phyloP scores from a whole-genome alignment of 2,329 filamentous ascomycete species.

The Ophiosphaerella korrae region DNA sequence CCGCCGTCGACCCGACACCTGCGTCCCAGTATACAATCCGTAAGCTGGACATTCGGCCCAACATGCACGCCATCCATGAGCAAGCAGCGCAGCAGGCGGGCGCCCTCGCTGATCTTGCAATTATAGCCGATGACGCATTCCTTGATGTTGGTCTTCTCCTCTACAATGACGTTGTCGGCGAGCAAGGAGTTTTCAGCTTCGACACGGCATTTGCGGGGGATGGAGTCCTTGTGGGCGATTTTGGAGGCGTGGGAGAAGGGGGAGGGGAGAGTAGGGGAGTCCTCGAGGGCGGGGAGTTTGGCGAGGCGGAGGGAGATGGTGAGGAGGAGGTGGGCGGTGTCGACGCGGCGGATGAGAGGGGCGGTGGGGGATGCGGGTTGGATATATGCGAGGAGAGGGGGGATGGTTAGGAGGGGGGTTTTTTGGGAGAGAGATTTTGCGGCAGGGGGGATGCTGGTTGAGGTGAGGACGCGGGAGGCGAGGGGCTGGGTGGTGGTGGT shows the following conservation, averaged over 20 bases:
- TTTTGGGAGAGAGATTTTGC: constrained; percentile 31
- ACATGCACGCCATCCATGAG: constrained; percentile 91
- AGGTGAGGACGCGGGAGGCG: constrained; percentile 45
- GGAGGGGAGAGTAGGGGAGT: constrained; percentile 61
- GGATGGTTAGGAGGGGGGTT: constrained; percentile 57
- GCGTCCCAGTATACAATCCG: constrained; percentile 83
- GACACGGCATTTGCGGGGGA: constrained; percentile 81
- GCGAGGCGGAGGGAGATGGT: constrained; percentile 84
- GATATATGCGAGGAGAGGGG: constrained; percentile 80
- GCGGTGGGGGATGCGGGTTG: constrained; percentile 65
- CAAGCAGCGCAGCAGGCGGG: constrained; percentile 82
- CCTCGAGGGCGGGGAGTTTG: constrained; percentile 75
- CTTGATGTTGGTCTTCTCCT: constrained; percentile 90
- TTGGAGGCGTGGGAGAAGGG: constrained; percentile 80
- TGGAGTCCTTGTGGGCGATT: constrained; percentile 79
- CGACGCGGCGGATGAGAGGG: constrained; percentile 82
- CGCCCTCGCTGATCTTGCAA: constrained; percentile 85
- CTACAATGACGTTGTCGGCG: constrained; percentile 85
- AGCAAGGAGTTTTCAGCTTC: constrained; percentile 82
- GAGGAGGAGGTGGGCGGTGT: constrained; percentile 82
- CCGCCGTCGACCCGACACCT: constrained; percentile 83
- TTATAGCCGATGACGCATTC: constrained; percentile 86
- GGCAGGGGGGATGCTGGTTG: constrained; percentile 33
- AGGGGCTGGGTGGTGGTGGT: constrained; percentile 13
- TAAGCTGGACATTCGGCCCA: constrained; percentile 82